These are phyloP conservation scores for Globisporangium emineosum DNA, from an alignment of 352 stramenopile species.

Conservation along the genomic window DNA sequence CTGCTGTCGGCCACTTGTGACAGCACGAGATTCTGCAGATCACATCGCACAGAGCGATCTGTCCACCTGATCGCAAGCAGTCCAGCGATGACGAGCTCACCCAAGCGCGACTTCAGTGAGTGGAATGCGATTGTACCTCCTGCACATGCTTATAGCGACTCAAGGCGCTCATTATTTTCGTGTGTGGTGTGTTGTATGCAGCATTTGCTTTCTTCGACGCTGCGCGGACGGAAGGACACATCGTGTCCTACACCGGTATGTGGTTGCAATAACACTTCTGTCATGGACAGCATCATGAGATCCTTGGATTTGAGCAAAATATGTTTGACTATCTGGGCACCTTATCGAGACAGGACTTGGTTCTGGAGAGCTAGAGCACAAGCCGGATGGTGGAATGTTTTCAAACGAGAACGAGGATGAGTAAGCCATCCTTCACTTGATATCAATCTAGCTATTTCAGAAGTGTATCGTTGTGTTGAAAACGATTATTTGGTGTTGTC, in stretches of 20 bases:
- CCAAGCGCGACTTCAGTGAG: slow-evolving; percentile 15
- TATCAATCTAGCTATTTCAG: neutral
- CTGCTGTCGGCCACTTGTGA: neutral
- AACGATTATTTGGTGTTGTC: neutral
- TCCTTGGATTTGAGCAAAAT: neutral
- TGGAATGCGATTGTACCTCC: neutral
- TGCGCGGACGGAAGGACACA: slow-evolving; percentile 29
- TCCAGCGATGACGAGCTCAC: neutral
- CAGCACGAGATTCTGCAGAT: neutral
- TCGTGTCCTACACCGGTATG: slow-evolving; percentile 3
- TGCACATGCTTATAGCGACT: neutral
- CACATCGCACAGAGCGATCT: slow-evolving; percentile 1
- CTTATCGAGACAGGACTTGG: neutral
- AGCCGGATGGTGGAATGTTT: slow-evolving; percentile 20
- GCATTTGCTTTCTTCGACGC: slow-evolving; percentile 44
- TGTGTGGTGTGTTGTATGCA: slow-evolving; percentile 4
- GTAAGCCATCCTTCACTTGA: slow-evolving; percentile 14
- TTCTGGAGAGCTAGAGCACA: neutral
- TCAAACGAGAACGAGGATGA: slow-evolving; percentile 26
- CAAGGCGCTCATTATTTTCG: neutral
- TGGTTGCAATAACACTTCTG: neutral
- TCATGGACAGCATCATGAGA: no score
- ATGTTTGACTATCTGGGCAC: neutral
- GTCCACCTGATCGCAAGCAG: neutral
- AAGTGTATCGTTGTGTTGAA: neutral